Base-by-base conservation (phyloP, 495 filamentous ascomycete species). In the Penicillium bovifimosum region DNA sequence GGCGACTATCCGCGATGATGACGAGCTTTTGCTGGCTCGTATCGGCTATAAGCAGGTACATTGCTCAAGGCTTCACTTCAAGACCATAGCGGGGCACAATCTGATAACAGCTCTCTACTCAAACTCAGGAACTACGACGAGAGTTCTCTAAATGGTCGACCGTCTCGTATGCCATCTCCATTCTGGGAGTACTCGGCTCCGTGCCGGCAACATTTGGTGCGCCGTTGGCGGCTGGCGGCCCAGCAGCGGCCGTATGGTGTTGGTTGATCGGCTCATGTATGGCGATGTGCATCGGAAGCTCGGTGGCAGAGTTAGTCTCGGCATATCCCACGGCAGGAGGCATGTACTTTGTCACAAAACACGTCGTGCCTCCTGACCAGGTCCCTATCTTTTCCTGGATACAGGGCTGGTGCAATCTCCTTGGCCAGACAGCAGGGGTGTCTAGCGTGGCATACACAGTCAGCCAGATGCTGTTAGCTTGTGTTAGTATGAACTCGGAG, bases 131-230 rank as follows among this genome's bases (percentile, higher is more conserved):
- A 64, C 53, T 88, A 6, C 69, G 71, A 48, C 76, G 85, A 35
- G 81, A 88, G 46, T 87, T 88, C 59, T 86, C 79, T 5, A 85
- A 81, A 76, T 87, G 82, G 82, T 87, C 85, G 5, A 88, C 84
- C 1, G 72, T 87, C 7, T 88, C 85, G 8, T 88, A 87, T 69
- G 85, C 85, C 36, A 85, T 88, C 63, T 86, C 83, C 24, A 85
- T 88, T 50, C 64, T 87, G 1, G 85, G 85, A 8, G 83, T 88
- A 1, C 66, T 88, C 0, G 85, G 85, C 13, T 86, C 83, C 0
- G 82, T 86, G 2, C 85, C 85, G 9, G 85, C 85, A 14, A 87
- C 85, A 6, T 84, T 86, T 44, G 78, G 79, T 17, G 75, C 73
- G 40, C 83, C 85, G 2, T 68, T 87, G 32, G 69, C 70, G n/a